Evolutionary conservation across 345 rosid species (phyloP), one percentile per base, ranked within the genome.

Genomic region (Acer campestre): DNA sequence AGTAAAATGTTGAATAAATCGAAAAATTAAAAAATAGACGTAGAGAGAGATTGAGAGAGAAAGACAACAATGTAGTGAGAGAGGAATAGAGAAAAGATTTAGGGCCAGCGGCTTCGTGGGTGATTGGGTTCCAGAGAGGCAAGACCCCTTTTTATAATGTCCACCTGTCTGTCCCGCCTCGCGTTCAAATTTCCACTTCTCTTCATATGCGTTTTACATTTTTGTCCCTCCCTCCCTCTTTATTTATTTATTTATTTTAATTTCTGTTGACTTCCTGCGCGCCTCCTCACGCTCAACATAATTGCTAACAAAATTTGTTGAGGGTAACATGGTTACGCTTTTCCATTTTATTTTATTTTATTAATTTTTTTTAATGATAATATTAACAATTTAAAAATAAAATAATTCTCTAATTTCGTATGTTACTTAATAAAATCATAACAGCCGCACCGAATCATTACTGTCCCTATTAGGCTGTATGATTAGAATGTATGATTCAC

Each of bases 101-200:
- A 44, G 82, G 72, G 82, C 82, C 79, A 82, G 82, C 78, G 78
- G 61, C 59, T 49, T 6, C 3, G 82, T 61, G 61, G 80, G 58
- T 75, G 75, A 63, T 25, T 67, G 68, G 76, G 20, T 40, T 73
- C 56, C 59, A 75, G 77, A 35, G 75, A 48, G 70, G 70, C 70
- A 46, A 61, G 70, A 67, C 20, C 58, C 22, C 7, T 6, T 20
- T 70, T 27, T 74, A 75, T 75, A 82, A 35, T 48, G 49, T 56
- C 75, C 62, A 72, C 48, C 73, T 63, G 77, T 64, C 29, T 69
- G 67, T 78, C 81, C 80, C 81, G 79, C 84, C 74, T 65, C 61
- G 1, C 59, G 61, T 82, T 75, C 44, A 18, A 82, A 73, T 64
- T 74, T 80, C 63, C 75, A 61, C 0, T 38, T 8, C 27, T 12